Conservation (phyloP, 495 filamentous ascomycete genomes). For the Cladorrhinum samala region DNA sequence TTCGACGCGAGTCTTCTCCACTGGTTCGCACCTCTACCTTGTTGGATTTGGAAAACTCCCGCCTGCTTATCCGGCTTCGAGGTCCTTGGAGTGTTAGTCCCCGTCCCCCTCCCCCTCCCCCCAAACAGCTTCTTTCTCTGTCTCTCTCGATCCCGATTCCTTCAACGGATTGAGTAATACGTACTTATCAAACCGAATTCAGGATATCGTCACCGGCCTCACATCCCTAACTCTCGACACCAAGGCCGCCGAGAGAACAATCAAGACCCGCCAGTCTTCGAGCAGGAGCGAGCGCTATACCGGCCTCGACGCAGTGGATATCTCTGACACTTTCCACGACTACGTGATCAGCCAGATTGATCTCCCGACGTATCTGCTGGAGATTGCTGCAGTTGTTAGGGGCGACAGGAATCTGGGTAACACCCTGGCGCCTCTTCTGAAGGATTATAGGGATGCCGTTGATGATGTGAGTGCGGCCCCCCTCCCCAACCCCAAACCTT, state of each 20-base stretch:
- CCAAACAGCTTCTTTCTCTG: no score
- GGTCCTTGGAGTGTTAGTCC: slow-evolving; percentile 17
- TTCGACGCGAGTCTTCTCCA: slow-evolving; percentile 11
- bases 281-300: background rate
- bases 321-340: background rate
- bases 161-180: no score
- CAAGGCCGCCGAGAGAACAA: background rate
- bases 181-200: no score
- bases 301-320: background rate
- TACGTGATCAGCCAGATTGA: background rate
- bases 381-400: background rate
- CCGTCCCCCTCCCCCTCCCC: background rate
- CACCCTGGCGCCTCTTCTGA: background rate
- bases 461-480: background rate
- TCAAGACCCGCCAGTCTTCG: background rate
- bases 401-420: background rate
- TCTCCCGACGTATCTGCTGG: background rate
- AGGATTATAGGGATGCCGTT: background rate
- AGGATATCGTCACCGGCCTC: background rate
- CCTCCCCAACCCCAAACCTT: no score
- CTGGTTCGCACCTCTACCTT: background rate
- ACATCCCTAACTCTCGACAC: background rate
- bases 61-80: background rate
- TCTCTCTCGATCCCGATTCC: no score
- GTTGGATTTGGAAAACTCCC: background rate